Evolutionary conservation across 2,329 filamentous ascomycete genomes (phyloP).

Genomic region (Aspergillus ruber): DNA sequence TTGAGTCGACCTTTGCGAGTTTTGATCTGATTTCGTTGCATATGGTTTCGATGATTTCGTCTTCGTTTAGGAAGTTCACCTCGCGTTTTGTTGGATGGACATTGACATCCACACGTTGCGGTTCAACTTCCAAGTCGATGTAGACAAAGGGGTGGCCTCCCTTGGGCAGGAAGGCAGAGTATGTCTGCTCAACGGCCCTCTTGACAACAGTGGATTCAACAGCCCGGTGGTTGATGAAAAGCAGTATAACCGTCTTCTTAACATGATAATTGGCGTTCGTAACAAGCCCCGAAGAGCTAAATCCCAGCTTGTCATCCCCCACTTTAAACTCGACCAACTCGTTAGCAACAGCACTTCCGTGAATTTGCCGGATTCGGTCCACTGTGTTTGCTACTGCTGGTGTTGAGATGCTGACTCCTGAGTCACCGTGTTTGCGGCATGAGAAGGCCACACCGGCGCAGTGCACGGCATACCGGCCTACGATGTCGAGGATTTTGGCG

Average conservation of each 20-base stretch:
- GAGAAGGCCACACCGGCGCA: conserved; percentile 88
- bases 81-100: conserved; percentile 95
- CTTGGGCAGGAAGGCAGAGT: conserved; percentile 81
- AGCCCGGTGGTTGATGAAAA: conserved; percentile 95
- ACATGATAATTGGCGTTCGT: conserved; percentile 94
- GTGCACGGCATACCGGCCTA: conserved; percentile 89
- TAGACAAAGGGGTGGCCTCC: conserved; percentile 92
- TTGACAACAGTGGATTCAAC: conserved; percentile 86
- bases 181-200: conserved; percentile 85
- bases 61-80: conserved; percentile 95
- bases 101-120: conserved; percentile 88
- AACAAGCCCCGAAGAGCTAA: conserved; percentile 70
- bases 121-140: conserved; percentile 85
- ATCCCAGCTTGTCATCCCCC: conserved; percentile 72
- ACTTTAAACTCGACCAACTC: conserved; percentile 74
- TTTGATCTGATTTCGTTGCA: conserved; percentile 72
- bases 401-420: conserved; percentile 73
- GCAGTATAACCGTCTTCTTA: conserved; percentile 77
- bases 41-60: conserved; percentile 84
- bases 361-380: conserved; percentile 85
- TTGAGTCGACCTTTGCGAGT: conserved; percentile 82
- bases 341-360: conserved; percentile 76
- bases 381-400: conserved; percentile 63
- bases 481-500: conserved; percentile 93
- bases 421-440: conserved; percentile 92